These are phyloP conservation scores for Leccinum imitatum DNA, from an alignment of 768 basidiomycete species.

Conservation along the genomic window DNA sequence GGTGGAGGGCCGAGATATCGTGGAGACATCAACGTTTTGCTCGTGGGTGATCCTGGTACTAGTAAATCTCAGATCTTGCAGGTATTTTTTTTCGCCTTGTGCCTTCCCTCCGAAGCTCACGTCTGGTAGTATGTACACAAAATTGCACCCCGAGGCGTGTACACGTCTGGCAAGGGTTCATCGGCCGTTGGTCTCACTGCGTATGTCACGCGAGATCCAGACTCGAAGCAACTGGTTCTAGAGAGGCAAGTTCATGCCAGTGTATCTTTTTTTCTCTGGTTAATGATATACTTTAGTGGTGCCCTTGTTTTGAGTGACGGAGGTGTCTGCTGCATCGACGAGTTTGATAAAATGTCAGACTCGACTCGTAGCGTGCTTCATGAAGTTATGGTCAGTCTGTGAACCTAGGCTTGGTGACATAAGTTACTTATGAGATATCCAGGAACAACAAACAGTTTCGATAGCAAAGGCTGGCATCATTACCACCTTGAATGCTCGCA, in stretches of 20 bases:
- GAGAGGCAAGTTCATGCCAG: slow-evolving; percentile 65
- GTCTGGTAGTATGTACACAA: slow-evolving; percentile 89
- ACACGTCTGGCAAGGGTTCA: slow-evolving; percentile 96
- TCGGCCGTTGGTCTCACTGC: slow-evolving; percentile 98
- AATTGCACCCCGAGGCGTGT: slow-evolving; percentile 96
- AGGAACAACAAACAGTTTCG: slow-evolving; percentile 99
- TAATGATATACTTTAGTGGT: slow-evolving; percentile 51
- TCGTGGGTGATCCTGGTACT: slow-evolving; percentile 97
- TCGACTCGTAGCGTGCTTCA: slow-evolving; percentile 96
- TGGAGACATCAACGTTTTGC: slow-evolving; percentile 95
- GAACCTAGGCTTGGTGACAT: not conserved
- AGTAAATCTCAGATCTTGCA: slow-evolving; percentile 95
- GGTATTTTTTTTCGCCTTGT: slow-evolving; percentile 42
- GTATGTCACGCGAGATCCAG: slow-evolving; percentile 96
- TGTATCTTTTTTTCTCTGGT: not conserved
- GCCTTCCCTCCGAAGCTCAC: not conserved
- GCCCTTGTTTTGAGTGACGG: slow-evolving; percentile 94
- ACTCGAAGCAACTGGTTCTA: slow-evolving; percentile 95
- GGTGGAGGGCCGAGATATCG: slow-evolving; percentile 95
- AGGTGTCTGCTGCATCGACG: slow-evolving; percentile 97
- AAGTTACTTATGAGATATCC: slow-evolving; percentile 3
- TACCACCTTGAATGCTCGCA: slow-evolving; percentile 97
- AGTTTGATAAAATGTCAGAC: slow-evolving; percentile 99
- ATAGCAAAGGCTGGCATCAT: slow-evolving; percentile 99
- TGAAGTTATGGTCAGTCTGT: slow-evolving; percentile 85